Percentiles rank a stretch among this genome's conserved stretches.
These are phyloP conservation scores for Ceratocystis variospora DNA, from an alignment of 2,329 filamentous ascomycete genomes.

Conservation along the genomic window DNA sequence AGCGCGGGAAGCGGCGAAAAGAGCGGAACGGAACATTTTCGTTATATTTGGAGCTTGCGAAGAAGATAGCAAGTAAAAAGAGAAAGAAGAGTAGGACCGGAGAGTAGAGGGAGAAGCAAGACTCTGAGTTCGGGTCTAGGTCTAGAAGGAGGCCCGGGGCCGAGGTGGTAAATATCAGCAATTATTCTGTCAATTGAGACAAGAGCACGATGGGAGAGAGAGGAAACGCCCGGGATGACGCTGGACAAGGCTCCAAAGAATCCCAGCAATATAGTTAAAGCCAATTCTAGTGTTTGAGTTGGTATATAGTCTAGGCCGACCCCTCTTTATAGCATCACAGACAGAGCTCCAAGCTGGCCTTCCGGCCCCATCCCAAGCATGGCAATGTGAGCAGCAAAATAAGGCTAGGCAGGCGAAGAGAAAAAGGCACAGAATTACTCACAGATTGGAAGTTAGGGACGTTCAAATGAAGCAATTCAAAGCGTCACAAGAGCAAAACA, in stretches of 20 bases:
- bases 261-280: too few species aligned
- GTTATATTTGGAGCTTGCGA: neutral
- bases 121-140: neutral
- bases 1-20: conserved; percentile 35
- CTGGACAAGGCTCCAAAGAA: too few species aligned
- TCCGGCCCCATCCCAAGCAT: neutral
- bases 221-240: too few species aligned
- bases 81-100: neutral
- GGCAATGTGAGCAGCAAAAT: neutral
- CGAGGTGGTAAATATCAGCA: too few species aligned
- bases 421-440: neutral
- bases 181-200: too few species aligned
- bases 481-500: too few species aligned
- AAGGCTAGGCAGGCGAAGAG: neutral
- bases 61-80: neutral
- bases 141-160: neutral
- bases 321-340: neutral
- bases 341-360: neutral
- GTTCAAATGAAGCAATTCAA: too few species aligned
- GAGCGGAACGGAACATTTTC: conserved; percentile 74
- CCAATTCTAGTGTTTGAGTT: too few species aligned
- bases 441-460: neutral
- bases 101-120: neutral
- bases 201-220: too few species aligned
- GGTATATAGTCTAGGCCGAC: neutral